phyloP scores from a whole-genome alignment of 805 yeast genomes.

The Cyberlindnera galapagoensis region DNA sequence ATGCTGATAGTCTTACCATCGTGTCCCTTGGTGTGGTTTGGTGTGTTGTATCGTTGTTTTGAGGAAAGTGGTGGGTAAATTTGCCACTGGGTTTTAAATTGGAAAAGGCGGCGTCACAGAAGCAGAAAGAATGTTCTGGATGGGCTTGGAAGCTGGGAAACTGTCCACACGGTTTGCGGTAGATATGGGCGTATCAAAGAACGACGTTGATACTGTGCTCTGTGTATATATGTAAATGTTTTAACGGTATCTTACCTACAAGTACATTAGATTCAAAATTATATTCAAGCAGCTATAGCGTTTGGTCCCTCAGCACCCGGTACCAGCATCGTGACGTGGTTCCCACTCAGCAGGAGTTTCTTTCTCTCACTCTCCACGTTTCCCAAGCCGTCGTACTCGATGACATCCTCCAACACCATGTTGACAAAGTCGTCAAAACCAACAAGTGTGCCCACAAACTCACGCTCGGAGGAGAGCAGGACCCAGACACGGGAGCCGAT shows the following conservation, averaged over 20 bases:
- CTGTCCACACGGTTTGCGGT: too few relatives aligned
- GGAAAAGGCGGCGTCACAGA: too few relatives aligned
- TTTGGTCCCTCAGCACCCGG: conserved; percentile 41
- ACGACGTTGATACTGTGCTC: too few relatives aligned
- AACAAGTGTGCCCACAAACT: conserved; percentile 79
- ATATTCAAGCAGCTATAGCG: too few relatives aligned
- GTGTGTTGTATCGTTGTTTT: neutral
- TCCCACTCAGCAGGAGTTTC: conserved; percentile 65
- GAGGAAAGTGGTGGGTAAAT: neutral
- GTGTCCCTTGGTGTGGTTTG: neutral
- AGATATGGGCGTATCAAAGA: too few relatives aligned
- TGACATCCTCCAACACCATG: conserved; percentile 78
- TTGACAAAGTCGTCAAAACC: conserved; percentile 97
- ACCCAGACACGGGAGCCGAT: conserved; percentile 78
- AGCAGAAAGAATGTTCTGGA: too few relatives aligned
- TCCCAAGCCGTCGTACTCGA: conserved; percentile 45
- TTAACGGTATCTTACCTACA: too few relatives aligned
- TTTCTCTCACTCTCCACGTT: conserved; percentile 38
- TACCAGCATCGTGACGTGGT: conserved; percentile 62
- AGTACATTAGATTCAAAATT: too few relatives aligned
- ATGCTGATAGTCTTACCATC: conserved; percentile 18
- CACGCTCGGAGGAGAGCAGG: conserved; percentile 53
- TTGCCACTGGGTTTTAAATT: too few relatives aligned
- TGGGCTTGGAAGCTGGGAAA: too few relatives aligned
- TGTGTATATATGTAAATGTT: too few relatives aligned